Evolutionary conservation across 2,329 filamentous ascomycete species (phyloP), one percentile per base, ranked within the genome.

Genomic region (Microdochium bolleyi): DNA sequence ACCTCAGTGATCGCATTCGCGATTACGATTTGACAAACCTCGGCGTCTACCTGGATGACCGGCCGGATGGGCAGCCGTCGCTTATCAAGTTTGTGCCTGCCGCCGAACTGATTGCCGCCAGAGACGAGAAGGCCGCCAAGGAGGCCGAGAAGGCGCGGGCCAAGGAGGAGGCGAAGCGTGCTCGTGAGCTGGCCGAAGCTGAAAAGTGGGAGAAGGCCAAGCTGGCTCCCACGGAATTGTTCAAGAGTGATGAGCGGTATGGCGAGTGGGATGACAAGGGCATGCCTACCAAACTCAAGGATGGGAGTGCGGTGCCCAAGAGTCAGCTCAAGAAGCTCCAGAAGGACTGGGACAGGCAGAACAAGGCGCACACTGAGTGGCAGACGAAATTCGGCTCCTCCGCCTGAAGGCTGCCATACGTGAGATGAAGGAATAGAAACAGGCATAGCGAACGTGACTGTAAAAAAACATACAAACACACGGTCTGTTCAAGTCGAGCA

Each of bases 301-400:
- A 88, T 30, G 91, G 90, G 0, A 84, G 83, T 55, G 89, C 95
- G 60, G 77, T 96, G 37, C 80, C 88, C 3, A 96, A 96, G 76
- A 87, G 80, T 55, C 81, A 84, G 64, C 64, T 73, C 50, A 96
- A 96, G 78, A 92, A 89, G 74, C 69, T 96, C 60, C 85, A 78
- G 71, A 96, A 96, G 76, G 85, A 90, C 53, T 95, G 89, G 89
- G 88, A 95, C 61, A 84, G 78, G 66, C 92, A 96, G 74, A 94
- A 91, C 77, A 95, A 92, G 78, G 68, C 81, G 54, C 85, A 92
- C 67, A 86, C 92, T 57, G 82, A 85, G 56, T 87, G 62, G 55
- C 52, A 65, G 38, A 60, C 58, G n/a, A 71, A 70, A 55, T 67
- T 69, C 53, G 67, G 66, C 7, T 46, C 41, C 8, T 46, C 41